Conservation (phyloP, 2,329 filamentous ascomycete species). For the Ophiognomonia clavigignenti-juglandacearum region DNA sequence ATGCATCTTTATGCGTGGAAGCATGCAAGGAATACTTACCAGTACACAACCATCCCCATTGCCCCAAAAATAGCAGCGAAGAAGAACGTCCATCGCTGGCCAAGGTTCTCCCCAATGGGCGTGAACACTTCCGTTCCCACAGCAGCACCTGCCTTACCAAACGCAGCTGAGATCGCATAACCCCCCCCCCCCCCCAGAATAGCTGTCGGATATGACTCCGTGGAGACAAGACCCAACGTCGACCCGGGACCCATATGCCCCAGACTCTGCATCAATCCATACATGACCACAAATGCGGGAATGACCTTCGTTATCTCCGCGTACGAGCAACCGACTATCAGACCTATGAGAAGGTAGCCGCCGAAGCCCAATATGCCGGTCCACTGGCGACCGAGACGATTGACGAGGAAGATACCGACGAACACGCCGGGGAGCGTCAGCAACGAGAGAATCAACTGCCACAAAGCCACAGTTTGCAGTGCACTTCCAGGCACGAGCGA, state of each 20-base stretch:
- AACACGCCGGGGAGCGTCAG: constrained; percentile 45
- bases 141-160: constrained; percentile 47
- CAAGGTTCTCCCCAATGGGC: constrained; percentile 38
- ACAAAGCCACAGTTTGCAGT: constrained; percentile 39
- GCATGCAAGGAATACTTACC: too few species aligned
- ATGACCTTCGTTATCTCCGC: constrained; percentile 41
- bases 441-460: constrained; percentile 40
- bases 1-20: too few species aligned
- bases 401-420: constrained; percentile 42
- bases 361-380: constrained; percentile 47
- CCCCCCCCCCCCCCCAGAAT: constrained; percentile 46
- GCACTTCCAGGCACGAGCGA: constrained; percentile 31
- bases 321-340: constrained; percentile 46
- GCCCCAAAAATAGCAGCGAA: constrained; percentile 47
- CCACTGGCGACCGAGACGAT: constrained; percentile 42
- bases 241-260: constrained; percentile 47
- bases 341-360: constrained; percentile 45
- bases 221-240: constrained; percentile 45
- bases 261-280: constrained; percentile 44
- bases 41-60: constrained; percentile 38
- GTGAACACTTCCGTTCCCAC: constrained; percentile 47
- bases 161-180: constrained; percentile 45
- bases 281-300: constrained; percentile 47
- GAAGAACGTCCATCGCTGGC: constrained; percentile 47
- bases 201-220: constrained; percentile 47